Base-by-base conservation (phyloP, 1,284 basidiomycete genomes). In the Puccinia novopanici region DNA sequence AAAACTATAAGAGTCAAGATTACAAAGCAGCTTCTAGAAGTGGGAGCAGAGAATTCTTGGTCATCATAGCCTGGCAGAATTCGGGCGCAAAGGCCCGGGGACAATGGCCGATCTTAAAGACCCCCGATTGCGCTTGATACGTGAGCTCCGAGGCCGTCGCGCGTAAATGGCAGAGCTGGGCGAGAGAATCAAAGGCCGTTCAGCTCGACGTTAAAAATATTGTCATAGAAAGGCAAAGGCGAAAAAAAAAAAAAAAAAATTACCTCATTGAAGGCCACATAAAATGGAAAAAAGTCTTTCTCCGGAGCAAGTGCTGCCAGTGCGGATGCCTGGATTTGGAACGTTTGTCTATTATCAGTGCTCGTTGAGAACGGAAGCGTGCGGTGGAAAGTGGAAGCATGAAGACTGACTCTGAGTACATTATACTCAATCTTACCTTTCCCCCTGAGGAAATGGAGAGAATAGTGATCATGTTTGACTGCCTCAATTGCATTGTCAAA, bases 181-280 rank as follows among this genome's bases (percentile, higher is more conserved):
- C 34, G 34, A 34, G 34, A 34, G 34, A 34, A 34, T 34, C 34
- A 34, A 34, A 34, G 1, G 2, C 34, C 34, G 4, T 34, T 34
- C 1, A 34, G 34, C 34, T 34, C 34, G 4, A 22, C 22, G 24
- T 55, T 24, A 22, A 75, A 34, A 34, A 4, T 34, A 4, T 34
- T 34, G 34, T 2, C 1, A 34, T 34, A 48, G 45, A 2, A 67
- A 55, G 59, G 1, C 6, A 59, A 61, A 61, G 10, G 4, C 4
- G 4, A 76, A 30, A 27, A 15, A 76, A 24, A 61, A 34, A 2
- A 34, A 76, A 30, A 27, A 15, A 76, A 24, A 61, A 37, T 67
- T 67, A 76, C 75, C 61, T 76, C 75, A 24, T 59, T 45, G 30
- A 76, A 76, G 6, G 59, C 57, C 37, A 76, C 52, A 24, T 68